These are phyloP conservation scores for Cinnamomum chago DNA, from an alignment of 164 flowering plant genomes.

Conservation along the genomic window DNA sequence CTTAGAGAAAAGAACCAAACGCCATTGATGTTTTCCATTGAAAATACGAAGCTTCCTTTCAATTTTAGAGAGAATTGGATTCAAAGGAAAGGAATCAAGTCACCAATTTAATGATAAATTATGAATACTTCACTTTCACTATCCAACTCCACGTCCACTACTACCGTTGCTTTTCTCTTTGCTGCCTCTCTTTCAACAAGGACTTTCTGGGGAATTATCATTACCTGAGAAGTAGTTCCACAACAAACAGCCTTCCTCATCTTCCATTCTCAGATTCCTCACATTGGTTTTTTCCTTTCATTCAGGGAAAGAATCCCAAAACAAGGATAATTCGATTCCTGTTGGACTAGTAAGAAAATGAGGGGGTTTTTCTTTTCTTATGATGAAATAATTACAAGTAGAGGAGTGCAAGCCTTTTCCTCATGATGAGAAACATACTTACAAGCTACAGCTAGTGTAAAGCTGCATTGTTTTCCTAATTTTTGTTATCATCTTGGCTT, in stretches of 20 bases:
- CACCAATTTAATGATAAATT: background rate
- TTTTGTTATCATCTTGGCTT: too few species aligned
- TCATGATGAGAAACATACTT: background rate
- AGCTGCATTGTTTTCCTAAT: background rate
- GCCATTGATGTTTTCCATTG: too few species aligned
- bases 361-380: background rate
- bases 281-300: background rate
- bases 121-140: background rate
- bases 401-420: background rate
- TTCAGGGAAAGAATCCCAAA: too few species aligned
- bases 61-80: too few species aligned
- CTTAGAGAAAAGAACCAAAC: too few species aligned
- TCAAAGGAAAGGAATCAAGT: background rate
- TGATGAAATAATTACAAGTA: background rate
- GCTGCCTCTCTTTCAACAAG: background rate
- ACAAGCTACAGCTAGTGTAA: background rate
- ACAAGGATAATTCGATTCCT: background rate
- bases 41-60: background rate
- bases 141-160: background rate
- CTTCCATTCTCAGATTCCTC: background rate
- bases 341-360: background rate
- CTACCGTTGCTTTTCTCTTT: background rate
- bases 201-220: background rate
- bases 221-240: background rate
- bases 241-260: background rate